Evolutionary conservation across 83 land plant species (phyloP), one percentile per base, ranked within the genome.

Genomic region (Picea abies): DNA sequence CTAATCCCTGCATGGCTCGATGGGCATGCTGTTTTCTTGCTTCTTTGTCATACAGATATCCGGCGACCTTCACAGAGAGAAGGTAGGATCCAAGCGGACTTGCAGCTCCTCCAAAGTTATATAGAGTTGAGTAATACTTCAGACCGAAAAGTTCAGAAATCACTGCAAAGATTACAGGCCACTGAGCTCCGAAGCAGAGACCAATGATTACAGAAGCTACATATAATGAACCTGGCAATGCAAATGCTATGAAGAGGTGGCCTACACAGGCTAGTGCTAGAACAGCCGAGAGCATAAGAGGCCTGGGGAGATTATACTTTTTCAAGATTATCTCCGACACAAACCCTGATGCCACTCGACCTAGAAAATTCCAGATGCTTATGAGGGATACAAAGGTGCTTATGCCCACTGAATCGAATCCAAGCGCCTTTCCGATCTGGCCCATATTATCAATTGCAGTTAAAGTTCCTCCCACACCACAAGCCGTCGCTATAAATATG

Each of bases 131-230:
- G 83, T 87, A 93, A 82, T 89, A 82, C 82, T 89, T 89, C 22
- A 93, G 84, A 19, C 95, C 94, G 73, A 93, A 93, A 17, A 89
- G 66, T 79, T 93, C 94, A 0, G 95, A 91, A 1, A 89, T 91
- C 63, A 93, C 88, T 25, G 92, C 86, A 79, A 81, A 82, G 14
- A 87, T 68, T n/a, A 91, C n/a, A 0, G 95, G 87, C 84, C 70
- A 76, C 79, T 85, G 89, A 2, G 91, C 80, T 9, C 90, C 90
- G 35, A 86, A 88, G 78, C 83, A 88, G 56, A 88, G 76, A 26
- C 90, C 89, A 19, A 89, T 81, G 41, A 87, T 29, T 9, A 89
- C 75, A 47, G 95, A 93, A 0, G 93, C 92, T 11, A 79, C 80
- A 71, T 93, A 93, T 58, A 93, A 78, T 23, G 90, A 29, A 68